phyloP scores from a whole-genome alignment of 306 rosid species.

The Prunus mira region DNA sequence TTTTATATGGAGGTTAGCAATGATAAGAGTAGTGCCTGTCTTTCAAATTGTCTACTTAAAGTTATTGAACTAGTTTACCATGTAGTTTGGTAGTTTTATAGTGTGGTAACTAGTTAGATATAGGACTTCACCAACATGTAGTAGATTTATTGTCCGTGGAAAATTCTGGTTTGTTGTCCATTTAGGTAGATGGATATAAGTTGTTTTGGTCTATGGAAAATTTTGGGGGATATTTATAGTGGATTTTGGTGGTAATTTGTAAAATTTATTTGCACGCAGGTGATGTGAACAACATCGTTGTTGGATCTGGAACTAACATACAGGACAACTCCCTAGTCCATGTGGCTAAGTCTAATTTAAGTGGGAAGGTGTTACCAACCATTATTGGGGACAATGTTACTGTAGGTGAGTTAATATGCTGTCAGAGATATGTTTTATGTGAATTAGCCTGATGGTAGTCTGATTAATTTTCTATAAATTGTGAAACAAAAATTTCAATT shows the following conservation, averaged over 20 bases:
- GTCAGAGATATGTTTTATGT: neutral
- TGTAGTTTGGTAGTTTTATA: neutral
- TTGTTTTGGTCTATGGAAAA: neutral
- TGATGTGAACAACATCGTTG: constrained; percentile 80
- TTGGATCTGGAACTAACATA: constrained; percentile 88
- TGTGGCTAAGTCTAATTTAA: constrained; percentile 80
- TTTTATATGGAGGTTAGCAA: neutral
- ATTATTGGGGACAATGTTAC: constrained; percentile 89
- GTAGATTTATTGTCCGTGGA: neutral
- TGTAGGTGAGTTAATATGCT: constrained; percentile 62
- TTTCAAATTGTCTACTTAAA: neutral
- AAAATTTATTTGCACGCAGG: constrained; percentile 33
- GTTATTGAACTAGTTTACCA: neutral
- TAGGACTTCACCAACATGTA: neutral
- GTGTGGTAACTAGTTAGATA: neutral
- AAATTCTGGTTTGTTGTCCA: neutral
- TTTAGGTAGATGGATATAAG: neutral
- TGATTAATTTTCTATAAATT: constrained; percentile 7
- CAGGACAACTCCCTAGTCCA: constrained; percentile 96
- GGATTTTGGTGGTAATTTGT: neutral
- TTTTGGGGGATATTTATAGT: neutral
- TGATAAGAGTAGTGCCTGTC: neutral
- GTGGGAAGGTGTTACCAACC: constrained; percentile 89
- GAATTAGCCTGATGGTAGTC: constrained; percentile 8
- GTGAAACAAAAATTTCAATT: constrained; percentile 17